Evolutionary conservation across 495 filamentous ascomycete species (phyloP).

Genomic region (Apiosordaria backusii): DNA sequence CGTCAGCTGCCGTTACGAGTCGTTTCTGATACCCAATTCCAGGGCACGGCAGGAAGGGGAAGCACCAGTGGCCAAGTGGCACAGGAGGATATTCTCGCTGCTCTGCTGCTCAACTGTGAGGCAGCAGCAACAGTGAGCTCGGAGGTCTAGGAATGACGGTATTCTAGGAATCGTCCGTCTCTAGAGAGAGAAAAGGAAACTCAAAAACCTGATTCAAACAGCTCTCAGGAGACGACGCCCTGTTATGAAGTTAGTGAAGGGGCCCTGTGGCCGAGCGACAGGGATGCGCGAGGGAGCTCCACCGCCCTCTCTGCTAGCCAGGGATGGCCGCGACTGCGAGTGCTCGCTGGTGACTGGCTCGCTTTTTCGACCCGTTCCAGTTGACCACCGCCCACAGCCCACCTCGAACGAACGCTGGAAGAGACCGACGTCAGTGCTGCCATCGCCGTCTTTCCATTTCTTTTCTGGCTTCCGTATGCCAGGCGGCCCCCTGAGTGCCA

Average conservation of each 20-base stretch:
- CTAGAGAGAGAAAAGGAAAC: constrained; percentile 3
- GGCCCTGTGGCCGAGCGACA: constrained; percentile 28
- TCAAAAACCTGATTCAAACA: constrained; percentile 29
- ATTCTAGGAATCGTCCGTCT: constrained; percentile 6
- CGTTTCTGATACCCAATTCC: constrained; percentile 16
- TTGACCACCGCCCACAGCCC: background rate
- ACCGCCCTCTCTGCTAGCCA: constrained; percentile 19
- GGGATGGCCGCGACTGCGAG: constrained; percentile 25
- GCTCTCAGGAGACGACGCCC: constrained; percentile 23
- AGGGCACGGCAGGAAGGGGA: constrained; percentile 7
- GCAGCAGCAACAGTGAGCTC: background rate
- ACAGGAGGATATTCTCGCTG: constrained; percentile 4
- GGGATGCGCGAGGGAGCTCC: constrained; percentile 17
- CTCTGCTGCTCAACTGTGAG: background rate
- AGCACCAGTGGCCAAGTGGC: constrained; percentile 7
- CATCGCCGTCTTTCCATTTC: background rate
- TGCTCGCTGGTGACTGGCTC: constrained; percentile 11
- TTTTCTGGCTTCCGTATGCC: background rate
- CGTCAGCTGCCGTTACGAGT: constrained; percentile 17
- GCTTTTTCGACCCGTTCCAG: constrained; percentile 8
- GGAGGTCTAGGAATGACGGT: background rate
- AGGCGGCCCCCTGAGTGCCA: constrained; percentile 7
- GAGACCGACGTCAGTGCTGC: constrained; percentile 3
- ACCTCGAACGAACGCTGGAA: constrained; percentile 1
- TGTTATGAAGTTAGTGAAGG: constrained; percentile 24